Evolutionary conservation across 768 basidiomycete species (phyloP).

Genomic region (Leccinum obscurum): DNA sequence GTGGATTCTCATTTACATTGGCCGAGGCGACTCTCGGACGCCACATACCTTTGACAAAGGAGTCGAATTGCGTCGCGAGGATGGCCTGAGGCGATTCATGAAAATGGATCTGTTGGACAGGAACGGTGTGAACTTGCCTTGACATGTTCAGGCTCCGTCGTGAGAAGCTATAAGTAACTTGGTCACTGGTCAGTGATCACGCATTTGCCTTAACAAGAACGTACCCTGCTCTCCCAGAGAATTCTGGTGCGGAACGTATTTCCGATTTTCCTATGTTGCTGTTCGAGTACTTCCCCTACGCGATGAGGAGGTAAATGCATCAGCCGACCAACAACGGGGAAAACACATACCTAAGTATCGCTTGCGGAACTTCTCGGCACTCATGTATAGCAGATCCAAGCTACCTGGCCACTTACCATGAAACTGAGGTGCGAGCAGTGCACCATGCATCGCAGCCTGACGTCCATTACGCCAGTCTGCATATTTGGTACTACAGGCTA

Average conservation of each 20-base stretch:
- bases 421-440: slow-evolving; percentile 35
- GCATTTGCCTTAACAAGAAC: slow-evolving; percentile 6
- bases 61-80: slow-evolving; percentile 45
- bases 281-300: slow-evolving; percentile 31
- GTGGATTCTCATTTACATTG: slow-evolving; percentile 20
- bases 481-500: slow-evolving; percentile 17
- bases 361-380: slow-evolving; percentile 22
- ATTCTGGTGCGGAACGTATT: slow-evolving; percentile 33
- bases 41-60: slow-evolving; percentile 40
- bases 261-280: slow-evolving; percentile 29
- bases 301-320: background rate
- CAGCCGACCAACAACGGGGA: background rate
- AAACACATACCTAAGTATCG: slow-evolving; percentile 33
- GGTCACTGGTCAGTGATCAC: background rate
- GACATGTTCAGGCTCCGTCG: slow-evolving; percentile 49
- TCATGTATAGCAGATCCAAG: slow-evolving; percentile 32
- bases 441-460: slow-evolving; percentile 23
- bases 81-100: slow-evolving; percentile 33
- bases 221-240: slow-evolving; percentile 42
- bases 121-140: slow-evolving; percentile 29
- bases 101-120: background rate
- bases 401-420: slow-evolving; percentile 38
- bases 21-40: slow-evolving; percentile 9
- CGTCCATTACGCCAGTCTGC: slow-evolving; percentile 14
- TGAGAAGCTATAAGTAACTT: slow-evolving; percentile 38